Evolutionary conservation across 148 eudicot species (phyloP), one percentile per base, ranked within the genome.

Genomic region (Rhododendron ferrugineum): DNA sequence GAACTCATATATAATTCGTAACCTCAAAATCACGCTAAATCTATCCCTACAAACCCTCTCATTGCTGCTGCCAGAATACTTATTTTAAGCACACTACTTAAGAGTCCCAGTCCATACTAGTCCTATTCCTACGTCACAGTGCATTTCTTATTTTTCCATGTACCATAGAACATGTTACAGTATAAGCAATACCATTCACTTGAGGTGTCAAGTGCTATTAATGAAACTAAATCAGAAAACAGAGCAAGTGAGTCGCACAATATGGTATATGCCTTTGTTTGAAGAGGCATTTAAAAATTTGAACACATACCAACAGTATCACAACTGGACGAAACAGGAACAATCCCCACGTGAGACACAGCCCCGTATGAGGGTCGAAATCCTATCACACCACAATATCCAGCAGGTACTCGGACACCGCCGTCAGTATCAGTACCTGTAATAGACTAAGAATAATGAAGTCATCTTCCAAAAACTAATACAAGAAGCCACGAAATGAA

Each of bases 321-420:
- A 79, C 94, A 92, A 89, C 96, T 97, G 82, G 91, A 79, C 16
- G 98, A 95, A 79, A 97, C 89, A 80, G 99, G 94, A 90, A 97
- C 86, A 79, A 90, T 86, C 82, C 98, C 98, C 23, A 90, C 42
- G 62, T 91, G 90, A 87, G 99, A 91, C 86, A 92, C 93, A 68
- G 88, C 87, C 26, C 98, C 98, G 86, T 94, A 89, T 30, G 99
- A 97, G 23, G 96, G 91, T 85, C 93, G 94, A 83, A 95, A 97
- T 83, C 99, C 99, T 36, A 95, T 86, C 66, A 93, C 79, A 44
- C 95, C 93, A 90, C 98, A 97, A 87, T 89, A 93, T 88, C 92
- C 99, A 88, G 99, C 96, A 46, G 99, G 98, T 85, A 95, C 87
- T 87, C 98, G 88, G 81, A 95, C 98, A 62, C 98, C 99, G 81